These are phyloP conservation scores for Pharnaceum exiguum DNA, from an alignment of 148 eudicot genomes.

Conservation along the genomic window DNA sequence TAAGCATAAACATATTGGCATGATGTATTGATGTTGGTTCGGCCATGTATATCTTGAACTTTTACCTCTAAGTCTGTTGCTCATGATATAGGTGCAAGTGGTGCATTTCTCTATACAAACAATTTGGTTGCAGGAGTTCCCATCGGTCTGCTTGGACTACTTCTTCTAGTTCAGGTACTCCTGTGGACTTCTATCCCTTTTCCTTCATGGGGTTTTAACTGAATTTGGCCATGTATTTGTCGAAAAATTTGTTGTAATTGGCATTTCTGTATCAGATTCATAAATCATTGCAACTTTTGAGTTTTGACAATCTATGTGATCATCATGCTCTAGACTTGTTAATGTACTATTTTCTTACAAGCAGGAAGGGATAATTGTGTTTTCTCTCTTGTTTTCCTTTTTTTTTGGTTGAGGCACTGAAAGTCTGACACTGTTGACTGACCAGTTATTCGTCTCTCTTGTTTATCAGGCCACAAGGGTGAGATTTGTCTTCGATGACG, in stretches of 20 bases:
- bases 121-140: constrained; percentile 82
- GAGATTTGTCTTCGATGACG: constrained; percentile 88
- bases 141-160: constrained; percentile 86
- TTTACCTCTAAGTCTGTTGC: background rate
- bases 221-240: no score
- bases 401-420: no score
- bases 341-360: no score
- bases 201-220: no score
- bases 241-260: no score
- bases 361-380: no score
- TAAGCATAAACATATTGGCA: background rate
- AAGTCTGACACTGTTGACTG: background rate
- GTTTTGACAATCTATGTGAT: no score
- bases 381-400: no score
- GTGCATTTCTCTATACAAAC: constrained; percentile 65
- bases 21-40: background rate
- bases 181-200: background rate
- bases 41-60: background rate
- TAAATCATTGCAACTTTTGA: no score
- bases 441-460: background rate
- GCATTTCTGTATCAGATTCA: no score
- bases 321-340: no score
- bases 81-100: constrained; percentile 55
- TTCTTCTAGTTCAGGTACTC: constrained; percentile 79
- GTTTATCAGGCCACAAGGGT: constrained; percentile 80